Base-by-base conservation (phyloP, 768 basidiomycete genomes). In the Strobilomyces echinocephalus region DNA sequence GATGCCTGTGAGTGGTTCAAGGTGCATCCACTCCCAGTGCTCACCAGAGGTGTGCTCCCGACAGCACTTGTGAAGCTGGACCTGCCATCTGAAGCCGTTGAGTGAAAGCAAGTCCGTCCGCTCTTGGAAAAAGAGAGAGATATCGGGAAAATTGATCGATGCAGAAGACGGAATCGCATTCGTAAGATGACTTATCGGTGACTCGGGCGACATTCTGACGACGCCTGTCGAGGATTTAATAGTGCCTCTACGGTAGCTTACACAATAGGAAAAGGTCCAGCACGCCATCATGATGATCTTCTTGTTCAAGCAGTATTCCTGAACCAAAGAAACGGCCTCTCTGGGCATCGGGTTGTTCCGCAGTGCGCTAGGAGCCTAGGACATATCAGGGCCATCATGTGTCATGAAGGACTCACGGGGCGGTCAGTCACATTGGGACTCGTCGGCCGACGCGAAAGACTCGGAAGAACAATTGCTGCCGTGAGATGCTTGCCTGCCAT, bases 41-140 rank as follows among this genome's bases (percentile, higher is more conserved):
- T 63, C 54, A 95, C 94, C 43, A 97, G 75, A 51, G 95, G 95
- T 0, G 95, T 98, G 71, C 92, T 92, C 56, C 95, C 95, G 36
- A 98, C 80, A 26, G 94, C 85, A 6, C 87, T 91, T 8, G 80
- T 82, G 72, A 98, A 94, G 43, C 95, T 91, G 18, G 78, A 74
- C 18, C 73, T 67, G 38, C 12, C 11, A 15, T 12, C 7, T 20
- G 54, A n/a, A 33, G 49, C 28, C 11, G 43, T 55, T 49, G 44
- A 15, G 36, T 34, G 62, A 6, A 52, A 49, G 60, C 18, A 60
- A 68, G 44, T 62, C 56, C 50, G 64, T 70, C 36, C 71, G 62
- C 33, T 61, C 66, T 52, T 63, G 70, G 35, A 70, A 68, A 73
- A 73, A 66, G 56, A 11, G 7, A 6, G n/a, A n/a, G 8, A 18